phyloP scores from a whole-genome alignment of 768 basidiomycete genomes.

The Sutorius australiensis region DNA sequence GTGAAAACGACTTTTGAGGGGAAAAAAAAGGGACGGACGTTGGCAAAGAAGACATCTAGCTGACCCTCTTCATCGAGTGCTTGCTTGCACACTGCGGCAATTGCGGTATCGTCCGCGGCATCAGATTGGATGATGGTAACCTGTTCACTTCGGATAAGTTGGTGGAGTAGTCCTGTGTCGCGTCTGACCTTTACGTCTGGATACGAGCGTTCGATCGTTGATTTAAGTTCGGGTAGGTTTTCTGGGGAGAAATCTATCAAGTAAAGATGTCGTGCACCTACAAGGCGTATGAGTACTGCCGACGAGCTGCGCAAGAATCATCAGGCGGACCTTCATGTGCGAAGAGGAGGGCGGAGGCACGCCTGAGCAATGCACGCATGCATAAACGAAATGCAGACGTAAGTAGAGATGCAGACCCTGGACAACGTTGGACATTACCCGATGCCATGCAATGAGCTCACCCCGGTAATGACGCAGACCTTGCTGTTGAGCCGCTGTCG shows the following conservation, averaged over 20 bases:
- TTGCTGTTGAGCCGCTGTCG: constrained; percentile 62
- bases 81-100: constrained; percentile 63
- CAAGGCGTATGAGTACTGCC: constrained; percentile 3
- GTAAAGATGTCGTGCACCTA: constrained; percentile 77
- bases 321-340: constrained; percentile 67
- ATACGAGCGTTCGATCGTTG: constrained; percentile 62
- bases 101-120: constrained; percentile 72
- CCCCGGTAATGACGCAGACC: constrained; percentile 86
- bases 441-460: constrained; percentile 82
- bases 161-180: background rate
- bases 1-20: background rate
- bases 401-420: constrained; percentile 8
- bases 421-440: constrained; percentile 48
- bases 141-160: constrained; percentile 39
- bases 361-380: constrained; percentile 38
- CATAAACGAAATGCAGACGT: constrained; percentile 5
- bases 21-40: constrained; percentile 46
- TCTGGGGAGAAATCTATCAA: constrained; percentile 66
- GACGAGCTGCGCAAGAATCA: background rate
- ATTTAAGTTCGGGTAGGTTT: constrained; percentile 67
- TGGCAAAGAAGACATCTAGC: constrained; percentile 93
- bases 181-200: constrained; percentile 69
- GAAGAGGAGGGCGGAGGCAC: constrained; percentile 66
- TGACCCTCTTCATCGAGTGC: constrained; percentile 79
- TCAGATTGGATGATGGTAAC: constrained; percentile 77